Evolutionary conservation across 1,284 basidiomycete genomes (phyloP), one percentile per base, ranked within the genome.

Genomic region (Butyriboletus regius): DNA sequence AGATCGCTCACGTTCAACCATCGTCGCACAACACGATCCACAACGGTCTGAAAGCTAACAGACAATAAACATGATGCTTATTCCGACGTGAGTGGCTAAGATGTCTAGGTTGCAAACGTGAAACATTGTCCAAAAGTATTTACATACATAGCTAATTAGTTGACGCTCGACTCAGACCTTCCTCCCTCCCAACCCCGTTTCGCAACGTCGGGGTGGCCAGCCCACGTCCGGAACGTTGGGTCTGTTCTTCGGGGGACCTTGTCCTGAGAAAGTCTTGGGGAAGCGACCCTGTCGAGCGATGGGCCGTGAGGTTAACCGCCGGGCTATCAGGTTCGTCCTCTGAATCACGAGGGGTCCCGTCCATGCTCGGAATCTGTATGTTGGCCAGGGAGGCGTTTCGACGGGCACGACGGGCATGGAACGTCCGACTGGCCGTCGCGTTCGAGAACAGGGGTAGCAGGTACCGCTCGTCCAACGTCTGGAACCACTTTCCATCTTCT

Each of bases 391-490:
- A 66, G 7, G 67, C 65, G 10, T 67, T 72, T 49, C 82, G 71
- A 35, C 81, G 74, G 3, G 83, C 84, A 51, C 82, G 78, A 36
- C 86, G 81, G 1, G 88, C 88, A 57, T 92, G 84, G 75, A 91
- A 91, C 49, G 87, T 84, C 56, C 91, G 76, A 53, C 88, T 90
- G 13, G 91, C 91, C 0, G 91, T 93, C 9, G 88, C 88, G 67
- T 98, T 98, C 50, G 89, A 92, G 72, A 98, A 98, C 36, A 97
- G 73, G 14, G 95, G 96, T 4, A 98, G 70, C 15, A 98, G 75
- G 67, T 97, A 98, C 53, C 92, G 79, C 69, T 98, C 92, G 69
- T 98, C 95, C 40, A 98, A 73, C 29, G 85, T 78, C 58, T 93
- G 93, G 81, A 98, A 98, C 94, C 95, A 98, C 68, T 93, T 90